Conservation (phyloP, 495 filamentous ascomycete genomes). For the Talaromyces ruber region DNA sequence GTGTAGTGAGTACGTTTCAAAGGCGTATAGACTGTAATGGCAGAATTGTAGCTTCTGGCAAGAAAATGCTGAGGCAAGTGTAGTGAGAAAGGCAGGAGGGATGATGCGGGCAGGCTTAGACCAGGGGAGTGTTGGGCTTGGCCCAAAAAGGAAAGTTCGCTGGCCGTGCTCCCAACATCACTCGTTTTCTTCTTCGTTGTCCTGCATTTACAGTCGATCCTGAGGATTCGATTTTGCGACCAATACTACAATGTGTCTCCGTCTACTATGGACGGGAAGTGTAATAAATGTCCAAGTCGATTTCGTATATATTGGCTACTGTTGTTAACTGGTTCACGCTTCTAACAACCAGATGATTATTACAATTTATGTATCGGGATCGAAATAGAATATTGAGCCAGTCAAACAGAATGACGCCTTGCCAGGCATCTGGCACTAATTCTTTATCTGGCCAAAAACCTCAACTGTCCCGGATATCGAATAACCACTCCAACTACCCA, state of each 20-base stretch:
- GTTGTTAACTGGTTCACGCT: too few relatives aligned
- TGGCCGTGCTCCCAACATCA: background rate
- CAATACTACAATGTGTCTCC: too few relatives aligned
- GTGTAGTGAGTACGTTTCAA: background rate
- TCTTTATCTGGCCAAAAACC: slow-evolving; percentile 7
- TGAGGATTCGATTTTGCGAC: too few relatives aligned
- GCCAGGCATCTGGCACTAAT: background rate
- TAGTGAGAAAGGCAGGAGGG: background rate
- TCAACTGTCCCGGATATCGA: slow-evolving; percentile 24
- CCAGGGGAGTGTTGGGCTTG: background rate
- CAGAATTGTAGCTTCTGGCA: background rate
- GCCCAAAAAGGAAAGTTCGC: background rate
- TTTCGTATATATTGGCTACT: too few relatives aligned
- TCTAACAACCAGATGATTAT: too few relatives aligned
- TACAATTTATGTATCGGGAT: too few relatives aligned
- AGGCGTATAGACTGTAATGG: background rate
- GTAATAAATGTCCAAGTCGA: too few relatives aligned
- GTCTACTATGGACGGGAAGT: too few relatives aligned
- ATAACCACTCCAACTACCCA: slow-evolving; percentile 58
- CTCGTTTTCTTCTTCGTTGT: background rate
- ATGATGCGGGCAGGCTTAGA: background rate
- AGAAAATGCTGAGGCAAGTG: background rate
- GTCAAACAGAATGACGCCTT: too few relatives aligned
- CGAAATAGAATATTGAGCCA: too few relatives aligned
- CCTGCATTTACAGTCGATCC: background rate